Percentiles rank a stretch among this genome's conserved stretches.
These are phyloP conservation scores for Orbilia quercus DNA, from an alignment of 2,329 filamentous ascomycete genomes.

Conservation along the genomic window DNA sequence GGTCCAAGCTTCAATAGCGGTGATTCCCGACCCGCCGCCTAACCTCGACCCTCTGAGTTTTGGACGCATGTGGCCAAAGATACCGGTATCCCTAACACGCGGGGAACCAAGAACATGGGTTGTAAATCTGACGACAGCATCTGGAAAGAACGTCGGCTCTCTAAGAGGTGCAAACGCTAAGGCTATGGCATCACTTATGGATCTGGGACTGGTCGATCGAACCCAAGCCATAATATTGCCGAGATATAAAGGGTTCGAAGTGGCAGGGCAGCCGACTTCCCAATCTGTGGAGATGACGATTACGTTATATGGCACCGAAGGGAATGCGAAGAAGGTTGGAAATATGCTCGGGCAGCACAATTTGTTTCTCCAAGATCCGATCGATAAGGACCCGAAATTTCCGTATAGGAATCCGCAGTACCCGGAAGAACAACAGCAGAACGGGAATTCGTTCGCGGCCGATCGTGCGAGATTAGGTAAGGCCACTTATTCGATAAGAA, in stretches of 20 bases:
- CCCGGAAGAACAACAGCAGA: slow-evolving; percentile 43
- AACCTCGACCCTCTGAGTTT: slow-evolving; percentile 48
- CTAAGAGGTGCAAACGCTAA: slow-evolving; percentile 50
- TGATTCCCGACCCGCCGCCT: slow-evolving; percentile 48
- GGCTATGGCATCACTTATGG: slow-evolving; percentile 53
- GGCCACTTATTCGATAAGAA: slow-evolving; percentile 49
- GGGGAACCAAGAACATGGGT: slow-evolving; percentile 42
- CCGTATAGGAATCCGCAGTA: slow-evolving; percentile 53
- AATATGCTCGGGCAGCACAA: slow-evolving; percentile 52
- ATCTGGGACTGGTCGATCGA: slow-evolving; percentile 47
- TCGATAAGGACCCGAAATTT: slow-evolving; percentile 45
- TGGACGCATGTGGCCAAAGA: slow-evolving; percentile 54
- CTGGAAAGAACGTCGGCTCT: slow-evolving; percentile 42
- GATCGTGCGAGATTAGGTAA: slow-evolving; percentile 46
- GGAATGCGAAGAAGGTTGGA: slow-evolving; percentile 47
- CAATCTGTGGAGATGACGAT: slow-evolving; percentile 53
- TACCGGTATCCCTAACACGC: slow-evolving; percentile 37
- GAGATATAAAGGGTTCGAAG: slow-evolving; percentile 52
- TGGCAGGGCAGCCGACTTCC: slow-evolving; percentile 47
- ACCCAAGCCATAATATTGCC: slow-evolving; percentile 48
- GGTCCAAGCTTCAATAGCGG: slow-evolving; percentile 45
- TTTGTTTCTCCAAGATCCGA: slow-evolving; percentile 48
- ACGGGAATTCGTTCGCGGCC: slow-evolving; percentile 30
- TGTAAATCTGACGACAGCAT: slow-evolving; percentile 50
- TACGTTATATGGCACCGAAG: slow-evolving; percentile 47